Base-by-base conservation (phyloP, 2,329 filamentous ascomycete species). In the Fusarium graminum region DNA sequence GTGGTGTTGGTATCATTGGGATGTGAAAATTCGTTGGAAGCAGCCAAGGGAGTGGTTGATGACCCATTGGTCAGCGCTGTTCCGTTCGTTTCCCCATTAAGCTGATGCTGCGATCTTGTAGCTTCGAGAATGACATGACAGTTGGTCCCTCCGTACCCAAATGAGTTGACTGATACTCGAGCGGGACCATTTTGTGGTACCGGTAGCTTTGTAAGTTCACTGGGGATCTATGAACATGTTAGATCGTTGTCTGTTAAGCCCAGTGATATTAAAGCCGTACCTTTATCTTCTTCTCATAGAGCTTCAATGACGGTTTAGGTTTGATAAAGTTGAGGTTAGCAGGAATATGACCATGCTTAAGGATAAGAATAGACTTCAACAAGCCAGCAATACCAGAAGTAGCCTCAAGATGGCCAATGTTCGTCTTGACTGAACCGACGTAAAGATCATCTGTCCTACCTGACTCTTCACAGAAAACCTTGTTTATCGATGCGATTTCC, bases 101-200 rank as follows among this genome's bases (percentile, higher is more conserved):
- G 22, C 11, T 46, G 11, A 0, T 12, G 9, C 16, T 30, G 25
- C 6, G 17, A 4, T 5, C 8, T 25, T 13, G 38, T 25, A 6
- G 38, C 38, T 12, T 56, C 29, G 29, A 56, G 52, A 4, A 56
- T 53, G 6, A 56, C 52, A 5, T 56, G 52, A 2, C 52, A 56
- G n/a, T 56, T 56, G 4, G 52, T 53, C 16, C 52, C 52, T 30
- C 52, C 52, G 16, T 56, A 56, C 4, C 52, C 52, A 42, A 56
- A 56, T 7, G 52, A 56, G 25, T 56, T 56, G 6, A 56, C 29
- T 5, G 52, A 56, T 4, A 56, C 52, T 19, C 52, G 25, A 11
- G 52, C 12, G 1, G 38, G 46, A 1, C 38, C 46, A 13, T 19
- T 40, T 2, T 13, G n/a, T 16, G 38, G 4, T 17, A 3, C 30